Evolutionary conservation across 2,329 filamentous ascomycete genomes (phyloP).

Genomic region (Colletotrichum trifolii): DNA sequence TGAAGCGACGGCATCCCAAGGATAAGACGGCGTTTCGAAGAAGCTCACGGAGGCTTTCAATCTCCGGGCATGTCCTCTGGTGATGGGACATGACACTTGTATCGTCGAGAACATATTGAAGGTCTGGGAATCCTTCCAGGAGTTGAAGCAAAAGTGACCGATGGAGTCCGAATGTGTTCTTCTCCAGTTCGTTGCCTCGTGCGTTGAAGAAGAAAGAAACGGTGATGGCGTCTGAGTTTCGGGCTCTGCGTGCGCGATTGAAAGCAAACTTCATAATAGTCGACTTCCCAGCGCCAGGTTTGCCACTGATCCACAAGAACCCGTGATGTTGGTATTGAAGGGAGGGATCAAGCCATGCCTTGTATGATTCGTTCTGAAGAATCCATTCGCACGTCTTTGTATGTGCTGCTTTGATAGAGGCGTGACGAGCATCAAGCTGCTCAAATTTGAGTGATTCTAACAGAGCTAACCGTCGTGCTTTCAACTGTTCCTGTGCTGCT

Average conservation of each 20-base stretch:
- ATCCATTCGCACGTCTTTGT: slow-evolving; percentile 55
- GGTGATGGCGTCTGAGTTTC: slow-evolving; percentile 37
- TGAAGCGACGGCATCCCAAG: slow-evolving; percentile 20
- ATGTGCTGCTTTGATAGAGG: slow-evolving; percentile 50
- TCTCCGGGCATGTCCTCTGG: not conserved
- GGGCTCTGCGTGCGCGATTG: slow-evolving; percentile 30
- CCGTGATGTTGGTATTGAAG: slow-evolving; percentile 46
- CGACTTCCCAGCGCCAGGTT: slow-evolving; percentile 58
- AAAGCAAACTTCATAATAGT: slow-evolving; percentile 56
- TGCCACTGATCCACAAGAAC: slow-evolving; percentile 60
- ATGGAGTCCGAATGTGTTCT: slow-evolving; percentile 59
- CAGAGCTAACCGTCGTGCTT: not conserved
- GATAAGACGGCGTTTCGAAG: slow-evolving; percentile 38
- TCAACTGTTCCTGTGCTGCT: not conserved
- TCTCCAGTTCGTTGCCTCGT: slow-evolving; percentile 55
- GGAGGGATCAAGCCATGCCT: slow-evolving; percentile 49
- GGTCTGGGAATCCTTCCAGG: slow-evolving; percentile 45
- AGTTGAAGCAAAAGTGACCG: slow-evolving; percentile 61
- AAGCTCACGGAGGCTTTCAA: slow-evolving; percentile 40
- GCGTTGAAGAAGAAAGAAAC: slow-evolving; percentile 63
- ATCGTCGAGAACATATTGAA: slow-evolving; percentile 5
- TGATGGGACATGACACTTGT: slow-evolving; percentile 33
- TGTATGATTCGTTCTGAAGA: slow-evolving; percentile 46
- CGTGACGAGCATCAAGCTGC: slow-evolving; percentile 50
- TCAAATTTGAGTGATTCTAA: slow-evolving; percentile 50